Evolutionary conservation across 371 early-diverging fungal species (phyloP), one percentile per base, ranked within the genome.

Genomic region (Circinella minor): DNA sequence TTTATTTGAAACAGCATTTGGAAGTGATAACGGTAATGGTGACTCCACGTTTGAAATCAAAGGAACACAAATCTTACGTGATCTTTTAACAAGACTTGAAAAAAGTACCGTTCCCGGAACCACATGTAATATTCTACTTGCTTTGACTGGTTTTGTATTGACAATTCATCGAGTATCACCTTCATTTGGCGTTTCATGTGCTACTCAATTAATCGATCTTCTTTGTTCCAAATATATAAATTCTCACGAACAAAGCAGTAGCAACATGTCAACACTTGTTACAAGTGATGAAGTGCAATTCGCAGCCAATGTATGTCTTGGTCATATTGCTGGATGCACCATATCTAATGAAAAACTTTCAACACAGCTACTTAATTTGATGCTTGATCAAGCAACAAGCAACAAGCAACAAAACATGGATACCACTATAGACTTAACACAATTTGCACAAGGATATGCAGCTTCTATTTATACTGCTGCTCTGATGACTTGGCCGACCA

Each of bases 201-300:
- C 80, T 4, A 71, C 61, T 14, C 73, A 74, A 17, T 14, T 81
- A 5, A 72, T 79, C 36, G 70, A 76, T 20, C 59, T 72, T 0
- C 49, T 82, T n/a, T 72, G 67, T 65, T 69, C 66, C 4, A 74
- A 74, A 49, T 80, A 80, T 63, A 66, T 79, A n/a, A 37, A 48
- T 0, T n/a, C 69, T 1, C 51, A 61, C 4, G 66, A 72, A 14
- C 67, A 72, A 17, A 34, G 51, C 27, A 48, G 38, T 17, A 63
- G 51, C 39, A 48, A 37, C 36, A 51, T 17, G 14, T 77, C 80
- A 14, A 69, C 79, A 1, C 72, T 74, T 34, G 47, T 80, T 54
- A 80, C 76, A 64, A 86, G 87, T 62, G 89, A 89, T 48, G 89
- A 89, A 66, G 86, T 89, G 11, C 89, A 87, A 48, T 89, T 86